Conservation (phyloP, 108 stramenopile species). For the Thalassiosira profunda region DNA sequence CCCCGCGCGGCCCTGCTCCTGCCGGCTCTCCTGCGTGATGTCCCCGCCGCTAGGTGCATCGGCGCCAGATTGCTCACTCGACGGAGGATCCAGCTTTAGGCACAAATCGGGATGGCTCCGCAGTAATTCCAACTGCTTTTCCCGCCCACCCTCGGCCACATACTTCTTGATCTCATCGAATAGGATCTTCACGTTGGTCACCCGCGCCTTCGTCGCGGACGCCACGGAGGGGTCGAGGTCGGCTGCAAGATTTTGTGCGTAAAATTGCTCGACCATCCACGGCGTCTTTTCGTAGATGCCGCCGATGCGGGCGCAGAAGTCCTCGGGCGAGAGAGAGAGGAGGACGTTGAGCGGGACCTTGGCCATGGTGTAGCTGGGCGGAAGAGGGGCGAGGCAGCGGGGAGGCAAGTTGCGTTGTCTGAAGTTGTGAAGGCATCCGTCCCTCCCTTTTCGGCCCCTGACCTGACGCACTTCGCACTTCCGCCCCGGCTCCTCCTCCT, state of each 20-base stretch:
- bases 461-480: too few relatives aligned
- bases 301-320: slow-evolving; percentile 66
- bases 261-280: slow-evolving; percentile 76
- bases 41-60: slow-evolving; percentile 47
- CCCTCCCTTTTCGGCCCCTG: too few relatives aligned
- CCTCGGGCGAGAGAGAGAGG: slow-evolving; percentile 31
- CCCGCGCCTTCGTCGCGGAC: slow-evolving; percentile 14
- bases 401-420: too few relatives aligned
- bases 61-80: neutral
- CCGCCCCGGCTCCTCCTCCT: too few relatives aligned
- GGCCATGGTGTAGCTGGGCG: too few relatives aligned
- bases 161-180: slow-evolving; percentile 62
- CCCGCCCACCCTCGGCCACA: slow-evolving; percentile 51
- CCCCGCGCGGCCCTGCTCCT: slow-evolving; percentile 83
- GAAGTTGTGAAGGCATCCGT: too few relatives aligned
- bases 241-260: slow-evolving; percentile 30
- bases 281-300: slow-evolving; percentile 90
- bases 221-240: slow-evolving; percentile 12
- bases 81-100: slow-evolving; percentile 31
- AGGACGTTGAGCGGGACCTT: slow-evolving; percentile 33
- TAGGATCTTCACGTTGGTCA: slow-evolving; percentile 59
- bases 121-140: slow-evolving; percentile 70
- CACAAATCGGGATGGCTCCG: slow-evolving; percentile 75
- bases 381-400: too few relatives aligned
- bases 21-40: slow-evolving; percentile 70